Base-by-base conservation (phyloP, 2,329 filamentous ascomycete genomes). In the Sclerotinia borealis region DNA sequence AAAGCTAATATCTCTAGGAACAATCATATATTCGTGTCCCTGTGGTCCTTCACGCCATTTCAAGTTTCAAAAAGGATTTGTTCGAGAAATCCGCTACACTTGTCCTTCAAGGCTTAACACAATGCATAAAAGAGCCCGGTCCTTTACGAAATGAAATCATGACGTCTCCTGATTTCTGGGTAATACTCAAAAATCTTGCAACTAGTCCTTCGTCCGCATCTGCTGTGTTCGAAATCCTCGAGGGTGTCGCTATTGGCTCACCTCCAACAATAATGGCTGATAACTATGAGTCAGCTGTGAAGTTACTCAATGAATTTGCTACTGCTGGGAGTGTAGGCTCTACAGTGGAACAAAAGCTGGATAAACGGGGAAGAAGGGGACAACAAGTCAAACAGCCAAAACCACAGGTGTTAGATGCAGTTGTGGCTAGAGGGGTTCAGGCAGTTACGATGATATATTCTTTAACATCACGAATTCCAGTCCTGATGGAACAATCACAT, bases 81-180 rank as follows among this genome's bases (percentile, higher is more conserved):
- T 80, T 98, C 25, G 86, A 89, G 60, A 90, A 89, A 74, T 89
- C 91, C 19, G 89, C 92, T 0, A 80, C 86, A 37, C 84, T 91
- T 5, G 85, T 96, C 0, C 80, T 96, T 22, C 88, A 90, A 70
- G 93, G 93, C 0, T 79, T 99, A 31, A 85, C 87, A 50, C 81
- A 87, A 50, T 97, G 93, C 71, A 90, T 96, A 68, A 86, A 89
- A 59, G 85, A 89, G 65, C 86, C 91, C 0, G 87, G 87, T 31
- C 86, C 90, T 15, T 79, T 99, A 34, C 87, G 91, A 63, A 96
- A 91, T 69, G 93, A 98, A 77, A 90, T 98, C 69, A 96, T 96
- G 77, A 93, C 91, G 17, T 98, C 93, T 22, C 95, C 95, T 0
- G 95, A 99, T 73, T 98, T 99, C 76, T 99, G 95, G 95, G 89